Conservation (phyloP, 1,284 basidiomycete species). For the Butyriboletus pseudospeciosus region DNA sequence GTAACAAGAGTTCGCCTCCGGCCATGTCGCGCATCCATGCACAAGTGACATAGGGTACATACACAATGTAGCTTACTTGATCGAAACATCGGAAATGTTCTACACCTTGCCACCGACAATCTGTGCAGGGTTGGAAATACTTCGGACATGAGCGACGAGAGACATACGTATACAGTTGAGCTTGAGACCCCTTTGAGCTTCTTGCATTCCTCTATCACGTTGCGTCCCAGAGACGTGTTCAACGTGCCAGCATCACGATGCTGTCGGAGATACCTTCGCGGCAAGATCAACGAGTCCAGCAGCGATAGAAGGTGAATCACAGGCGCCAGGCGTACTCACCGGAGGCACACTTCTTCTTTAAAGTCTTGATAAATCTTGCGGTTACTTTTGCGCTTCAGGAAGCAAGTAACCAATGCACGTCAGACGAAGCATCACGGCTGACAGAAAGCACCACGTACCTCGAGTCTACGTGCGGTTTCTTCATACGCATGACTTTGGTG, state of each 20-base stretch:
- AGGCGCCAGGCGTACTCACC: conserved; percentile 35
- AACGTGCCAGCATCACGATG: conserved; percentile 50
- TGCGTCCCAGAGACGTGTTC: conserved; percentile 46
- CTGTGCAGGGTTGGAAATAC: conserved; percentile 2
- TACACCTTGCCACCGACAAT: conserved; percentile 25
- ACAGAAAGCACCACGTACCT: conserved; percentile 42
- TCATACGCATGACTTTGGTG: conserved; percentile 82
- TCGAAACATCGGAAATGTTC: not conserved
- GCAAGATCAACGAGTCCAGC: not conserved
- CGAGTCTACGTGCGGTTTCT: conserved; percentile 62
- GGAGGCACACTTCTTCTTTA: conserved; percentile 66
- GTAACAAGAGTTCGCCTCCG: not conserved
- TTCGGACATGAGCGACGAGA: not conserved
- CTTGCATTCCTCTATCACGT: conserved; percentile 59
- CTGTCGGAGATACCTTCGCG: conserved; percentile 48
- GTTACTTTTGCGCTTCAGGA: conserved; percentile 63
- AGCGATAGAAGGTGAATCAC: no score
- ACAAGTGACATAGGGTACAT: not conserved
- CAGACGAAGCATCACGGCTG: not conserved
- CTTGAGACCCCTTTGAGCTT: conserved; percentile 54
- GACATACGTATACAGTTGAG: conserved; percentile 23
- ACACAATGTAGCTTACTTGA: not conserved
- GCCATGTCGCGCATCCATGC: not conserved
- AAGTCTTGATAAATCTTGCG: conserved; percentile 74
- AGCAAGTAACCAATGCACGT: not conserved